Conservation (phyloP, 1,284 basidiomycete species). For the Ceratobasidium sp. region DNA sequence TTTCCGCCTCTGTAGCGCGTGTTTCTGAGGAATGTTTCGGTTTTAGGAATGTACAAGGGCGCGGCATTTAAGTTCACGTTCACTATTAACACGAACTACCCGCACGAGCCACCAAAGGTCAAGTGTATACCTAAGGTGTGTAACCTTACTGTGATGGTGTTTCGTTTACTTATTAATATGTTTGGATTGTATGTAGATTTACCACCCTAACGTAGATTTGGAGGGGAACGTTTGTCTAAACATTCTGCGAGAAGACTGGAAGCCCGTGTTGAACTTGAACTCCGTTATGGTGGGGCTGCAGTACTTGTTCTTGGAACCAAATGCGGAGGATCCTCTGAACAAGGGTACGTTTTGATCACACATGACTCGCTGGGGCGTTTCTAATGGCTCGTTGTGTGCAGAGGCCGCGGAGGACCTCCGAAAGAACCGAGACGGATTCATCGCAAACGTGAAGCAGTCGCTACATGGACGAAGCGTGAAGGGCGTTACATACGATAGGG, state of each 20-base stretch:
- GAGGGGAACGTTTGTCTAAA: constrained; percentile 98
- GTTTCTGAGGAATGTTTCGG: neutral
- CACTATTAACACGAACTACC: constrained; percentile 96
- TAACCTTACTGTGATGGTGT: constrained; percentile 41
- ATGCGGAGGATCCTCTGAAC: constrained; percentile 98
- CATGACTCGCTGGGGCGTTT: no score
- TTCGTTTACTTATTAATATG: neutral
- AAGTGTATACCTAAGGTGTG: constrained; percentile 93
- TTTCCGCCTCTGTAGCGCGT: neutral
- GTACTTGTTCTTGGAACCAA: constrained; percentile 98
- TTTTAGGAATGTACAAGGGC: constrained; percentile 95
- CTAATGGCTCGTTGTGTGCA: constrained; percentile 56
- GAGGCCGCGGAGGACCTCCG: constrained; percentile 95
- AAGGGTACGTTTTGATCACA: constrained; percentile 83
- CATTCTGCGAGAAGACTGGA: constrained; percentile 99
- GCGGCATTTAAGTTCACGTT: constrained; percentile 95
- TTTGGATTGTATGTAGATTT: constrained; percentile 72
- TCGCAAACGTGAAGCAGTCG: constrained; percentile 81
- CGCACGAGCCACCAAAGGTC: constrained; percentile 99
- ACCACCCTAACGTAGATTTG: constrained; percentile 98
- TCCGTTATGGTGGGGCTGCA: constrained; percentile 98
- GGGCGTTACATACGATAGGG: constrained; percentile 80
- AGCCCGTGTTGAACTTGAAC: constrained; percentile 96
- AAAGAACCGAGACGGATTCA: constrained; percentile 82
- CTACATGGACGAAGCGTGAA: constrained; percentile 84